Percentiles rank a stretch among this genome's conserved stretches.
Evolutionary conservation across 75 land plant species (phyloP).

Genomic region (Sequoia sempervirens): DNA sequence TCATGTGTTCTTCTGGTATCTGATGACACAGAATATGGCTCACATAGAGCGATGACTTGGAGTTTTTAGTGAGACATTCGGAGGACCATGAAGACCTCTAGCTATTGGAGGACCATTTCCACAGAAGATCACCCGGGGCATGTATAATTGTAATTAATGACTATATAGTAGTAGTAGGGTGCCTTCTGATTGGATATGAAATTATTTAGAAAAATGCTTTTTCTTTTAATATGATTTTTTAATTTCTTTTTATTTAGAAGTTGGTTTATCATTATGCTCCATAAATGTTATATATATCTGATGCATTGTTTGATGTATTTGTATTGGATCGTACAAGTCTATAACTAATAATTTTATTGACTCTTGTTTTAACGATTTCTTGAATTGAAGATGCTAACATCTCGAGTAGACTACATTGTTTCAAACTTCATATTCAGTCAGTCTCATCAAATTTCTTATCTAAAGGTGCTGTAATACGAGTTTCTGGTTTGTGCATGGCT

Average conservation of each 20-base stretch:
- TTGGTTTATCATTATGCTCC: background rate
- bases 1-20: background rate
- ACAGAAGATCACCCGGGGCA: background rate
- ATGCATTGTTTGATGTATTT: background rate
- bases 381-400: too few relatives aligned
- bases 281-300: background rate
- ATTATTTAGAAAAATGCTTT: background rate
- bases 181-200: background rate
- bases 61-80: background rate
- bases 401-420: too few relatives aligned
- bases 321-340: too few relatives aligned
- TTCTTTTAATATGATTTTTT: background rate
- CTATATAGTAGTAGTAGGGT: background rate
- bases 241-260: background rate
- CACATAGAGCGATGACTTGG: background rate
- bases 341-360: too few relatives aligned
- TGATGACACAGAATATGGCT: background rate
- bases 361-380: too few relatives aligned
- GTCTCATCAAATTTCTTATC: too few relatives aligned
- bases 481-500: too few relatives aligned
- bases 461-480: too few relatives aligned
- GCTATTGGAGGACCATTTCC: background rate
- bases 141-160: slow-evolving; percentile 1
- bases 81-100: background rate
- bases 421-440: too few relatives aligned